phyloP scores from a whole-genome alignment of 164 flowering plant species.

The Nymphaea thermarum region DNA sequence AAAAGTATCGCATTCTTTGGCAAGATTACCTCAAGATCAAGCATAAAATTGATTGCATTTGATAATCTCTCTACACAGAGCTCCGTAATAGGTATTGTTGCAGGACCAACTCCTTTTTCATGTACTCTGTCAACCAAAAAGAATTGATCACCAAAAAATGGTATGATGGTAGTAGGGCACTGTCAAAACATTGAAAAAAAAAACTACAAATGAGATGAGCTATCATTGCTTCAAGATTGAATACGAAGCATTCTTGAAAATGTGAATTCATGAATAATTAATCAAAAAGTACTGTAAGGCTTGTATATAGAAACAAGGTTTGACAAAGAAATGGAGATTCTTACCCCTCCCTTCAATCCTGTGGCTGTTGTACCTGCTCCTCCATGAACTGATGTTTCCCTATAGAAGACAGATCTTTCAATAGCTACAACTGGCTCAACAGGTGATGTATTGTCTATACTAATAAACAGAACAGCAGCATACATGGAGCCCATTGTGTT shows the following conservation, averaged over 20 bases:
- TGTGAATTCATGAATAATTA: too few relatives aligned
- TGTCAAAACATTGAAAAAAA: constrained; percentile 12
- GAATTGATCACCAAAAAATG: constrained; percentile 98
- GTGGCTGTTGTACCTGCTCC: constrained; percentile 99
- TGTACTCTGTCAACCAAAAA: constrained; percentile 88
- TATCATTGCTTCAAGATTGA: too few relatives aligned
- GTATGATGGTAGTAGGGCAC: constrained; percentile 94
- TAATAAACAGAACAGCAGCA: constrained; percentile 39
- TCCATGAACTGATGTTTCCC: constrained; percentile 54
- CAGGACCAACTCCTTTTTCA: constrained; percentile 71
- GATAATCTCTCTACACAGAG: constrained; percentile 59
- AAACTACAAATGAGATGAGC: background rate
- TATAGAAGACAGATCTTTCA: constrained; percentile 45
- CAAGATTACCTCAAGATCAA: constrained; percentile 70
- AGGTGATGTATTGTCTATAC: constrained; percentile 37
- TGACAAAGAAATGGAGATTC: background rate
- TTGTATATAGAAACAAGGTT: too few relatives aligned
- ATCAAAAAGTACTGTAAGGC: too few relatives aligned
- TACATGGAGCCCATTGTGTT: constrained; percentile 58
- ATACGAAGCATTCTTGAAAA: too few relatives aligned
- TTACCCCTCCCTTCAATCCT: constrained; percentile 86
- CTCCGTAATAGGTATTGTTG: constrained; percentile 69
- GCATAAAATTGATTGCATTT: constrained; percentile 74
- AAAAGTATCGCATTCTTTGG: too few relatives aligned
- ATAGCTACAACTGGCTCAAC: constrained; percentile 51